Base-by-base conservation (phyloP, 2,329 filamentous ascomycete species). In the Ophiostoma himal-ulmi region DNA sequence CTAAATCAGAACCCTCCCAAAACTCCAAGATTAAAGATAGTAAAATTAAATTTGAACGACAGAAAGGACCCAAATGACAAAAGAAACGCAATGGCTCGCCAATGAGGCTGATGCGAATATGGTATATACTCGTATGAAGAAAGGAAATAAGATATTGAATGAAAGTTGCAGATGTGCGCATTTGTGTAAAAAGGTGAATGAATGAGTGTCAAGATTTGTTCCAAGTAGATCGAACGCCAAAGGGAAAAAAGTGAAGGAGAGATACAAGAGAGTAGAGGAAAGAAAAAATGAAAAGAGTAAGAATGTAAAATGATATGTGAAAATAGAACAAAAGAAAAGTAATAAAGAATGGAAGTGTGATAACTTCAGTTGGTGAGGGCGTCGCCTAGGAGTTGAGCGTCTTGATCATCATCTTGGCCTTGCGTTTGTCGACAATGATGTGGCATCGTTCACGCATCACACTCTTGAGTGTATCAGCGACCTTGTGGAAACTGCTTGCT, bases 401-500 rank as follows among this genome's bases (percentile, higher is more conserved):
- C 80, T 88, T 87, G 76, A 89, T 84, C 89, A 93, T 93, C 84
- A 90, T 91, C 81, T 88, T 89, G 74, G 84, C 83, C 79, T 89
- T 90, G 69, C 80, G 81, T 74, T 84, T 84, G 76, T 93, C 91
- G 52, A 86, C 82, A 36, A 97, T 88, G 39, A 96, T 80, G 75
- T 94, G 81, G 36, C 84, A 83, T 37, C 89, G 87, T 72, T 83
- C 83, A 73, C 83, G 84, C 77, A 96, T 88, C 20, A 92, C 86
- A 26, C 86, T 83, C 74, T 89, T 85, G 75, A 97, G 83, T 3
- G 91, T 90, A 71, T 93, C 90, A 36, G 96, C 86, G 11, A 97
- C 91, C 76, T 88, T 89, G 77, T 92, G 86, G 81, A 98, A 96
- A 75, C 91, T 95, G 75, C 91, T 95, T 52, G 92, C 93, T 1